Conservation (phyloP, 1,284 basidiomycete genomes). For the Tylopilus sp. region DNA sequence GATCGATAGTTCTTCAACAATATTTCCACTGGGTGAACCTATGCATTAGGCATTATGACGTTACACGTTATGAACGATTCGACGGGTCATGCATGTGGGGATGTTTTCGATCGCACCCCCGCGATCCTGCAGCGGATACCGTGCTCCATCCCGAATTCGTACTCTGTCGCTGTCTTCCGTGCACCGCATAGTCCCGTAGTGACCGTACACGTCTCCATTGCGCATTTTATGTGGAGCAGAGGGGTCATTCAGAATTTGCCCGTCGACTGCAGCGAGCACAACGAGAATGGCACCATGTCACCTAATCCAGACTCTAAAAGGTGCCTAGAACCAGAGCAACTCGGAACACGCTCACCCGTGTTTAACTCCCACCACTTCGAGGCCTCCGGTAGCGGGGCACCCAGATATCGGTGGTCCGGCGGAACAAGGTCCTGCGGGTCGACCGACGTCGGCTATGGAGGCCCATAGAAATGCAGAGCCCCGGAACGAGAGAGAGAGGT, state of each 20-base stretch:
- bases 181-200: too few species aligned
- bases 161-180: too few species aligned
- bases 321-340: constrained; percentile 34
- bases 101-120: too few species aligned
- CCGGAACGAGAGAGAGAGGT: constrained; percentile 48
- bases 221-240: neutral
- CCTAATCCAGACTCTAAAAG: constrained; percentile 17
- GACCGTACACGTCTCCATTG: neutral
- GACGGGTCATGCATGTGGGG: too few species aligned
- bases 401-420: constrained; percentile 51
- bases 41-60: too few species aligned
- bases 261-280: constrained; percentile 22
- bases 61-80: too few species aligned
- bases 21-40: too few species aligned
- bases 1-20: too few species aligned
- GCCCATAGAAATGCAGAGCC: constrained; percentile 60
- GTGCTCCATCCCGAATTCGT: too few species aligned
- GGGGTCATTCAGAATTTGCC: constrained; percentile 26
- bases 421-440: constrained; percentile 54
- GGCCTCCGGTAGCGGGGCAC: constrained; percentile 34
- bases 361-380: constrained; percentile 42
- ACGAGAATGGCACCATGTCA: constrained; percentile 26
- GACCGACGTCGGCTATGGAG: constrained; percentile 55
- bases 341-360: constrained; percentile 36
- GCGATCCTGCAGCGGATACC: too few species aligned